phyloP scores from a whole-genome alignment of 345 rosid species.

The Ailanthus altissimus region DNA sequence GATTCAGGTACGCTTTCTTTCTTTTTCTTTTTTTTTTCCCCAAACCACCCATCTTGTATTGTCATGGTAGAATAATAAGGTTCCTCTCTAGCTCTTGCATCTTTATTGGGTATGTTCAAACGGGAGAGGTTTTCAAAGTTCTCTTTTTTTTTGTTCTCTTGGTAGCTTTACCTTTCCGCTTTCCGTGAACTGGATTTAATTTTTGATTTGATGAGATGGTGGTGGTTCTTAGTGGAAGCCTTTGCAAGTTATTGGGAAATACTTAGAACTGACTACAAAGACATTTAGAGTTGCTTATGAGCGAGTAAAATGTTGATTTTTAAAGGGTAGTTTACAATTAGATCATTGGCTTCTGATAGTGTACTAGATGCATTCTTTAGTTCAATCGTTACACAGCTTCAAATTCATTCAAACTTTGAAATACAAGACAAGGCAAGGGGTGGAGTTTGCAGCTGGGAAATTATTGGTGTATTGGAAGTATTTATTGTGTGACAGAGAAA shows the following conservation, averaged over 20 bases:
- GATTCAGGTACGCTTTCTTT: slow-evolving; percentile 30
- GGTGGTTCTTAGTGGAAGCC: neutral
- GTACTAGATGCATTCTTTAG: too few species aligned
- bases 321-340: neutral
- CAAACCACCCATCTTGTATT: slow-evolving; percentile 11
- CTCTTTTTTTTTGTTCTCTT: neutral
- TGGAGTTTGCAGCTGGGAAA: neutral
- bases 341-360: neutral
- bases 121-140: neutral
- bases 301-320: neutral
- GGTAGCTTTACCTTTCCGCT: neutral
- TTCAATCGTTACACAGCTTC: too few species aligned
- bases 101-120: slow-evolving; percentile 1
- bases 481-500: neutral
- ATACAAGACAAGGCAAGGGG: neutral
- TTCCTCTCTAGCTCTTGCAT: neutral
- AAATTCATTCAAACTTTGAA: neutral
- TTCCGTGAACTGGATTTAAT: neutral
- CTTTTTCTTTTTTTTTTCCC: neutral
- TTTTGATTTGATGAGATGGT: neutral
- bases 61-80: slow-evolving; percentile 6
- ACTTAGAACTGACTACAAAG: neutral
- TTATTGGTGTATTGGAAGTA: too few species aligned
- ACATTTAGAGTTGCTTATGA: neutral
- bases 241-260: neutral